Percentiles rank a stretch among this genome's conserved stretches.
These are phyloP conservation scores for Linnemannia zychae DNA, from an alignment of 192 early-diverging fungal genomes.

Conservation along the genomic window DNA sequence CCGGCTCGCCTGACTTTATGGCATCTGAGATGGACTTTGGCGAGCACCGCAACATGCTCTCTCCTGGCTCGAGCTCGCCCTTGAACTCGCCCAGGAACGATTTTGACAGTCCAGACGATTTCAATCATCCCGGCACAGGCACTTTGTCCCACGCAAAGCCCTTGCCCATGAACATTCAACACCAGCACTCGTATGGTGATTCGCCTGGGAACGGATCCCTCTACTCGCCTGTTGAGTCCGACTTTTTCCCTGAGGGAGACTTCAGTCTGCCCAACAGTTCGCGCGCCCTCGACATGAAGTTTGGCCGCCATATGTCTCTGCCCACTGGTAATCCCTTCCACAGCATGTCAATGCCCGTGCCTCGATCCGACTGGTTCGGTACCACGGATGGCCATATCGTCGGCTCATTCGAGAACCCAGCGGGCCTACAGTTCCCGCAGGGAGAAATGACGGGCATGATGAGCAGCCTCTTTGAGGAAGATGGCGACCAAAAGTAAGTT, in stretches of 20 bases:
- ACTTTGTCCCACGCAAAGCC: constrained; percentile 33
- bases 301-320: constrained; percentile 49
- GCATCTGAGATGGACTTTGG: constrained; percentile 58
- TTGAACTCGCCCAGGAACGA: constrained; percentile 56
- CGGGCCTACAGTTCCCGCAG: constrained; percentile 43
- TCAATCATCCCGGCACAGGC: constrained; percentile 9
- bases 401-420: constrained; percentile 47
- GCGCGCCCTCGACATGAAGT: constrained; percentile 47
- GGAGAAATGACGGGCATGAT: constrained; percentile 57
- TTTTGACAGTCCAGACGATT: constrained; percentile 56
- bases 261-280: constrained; percentile 51
- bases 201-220: constrained; percentile 53
- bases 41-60: constrained; percentile 51
- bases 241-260: constrained; percentile 55
- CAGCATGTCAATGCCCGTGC: constrained; percentile 57
- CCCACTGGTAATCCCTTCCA: constrained; percentile 36
- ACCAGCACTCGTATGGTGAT: constrained; percentile 47
- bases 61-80: constrained; percentile 52
- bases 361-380: constrained; percentile 53
- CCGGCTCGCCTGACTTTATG: constrained; percentile 54
- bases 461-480: constrained; percentile 63
- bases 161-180: constrained; percentile 44
- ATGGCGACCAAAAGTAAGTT: constrained; percentile 66
- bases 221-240: constrained; percentile 50
- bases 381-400: constrained; percentile 44